Evolutionary conservation across 257 asterid species (phyloP).

Genomic region (Solanum rostratum): DNA sequence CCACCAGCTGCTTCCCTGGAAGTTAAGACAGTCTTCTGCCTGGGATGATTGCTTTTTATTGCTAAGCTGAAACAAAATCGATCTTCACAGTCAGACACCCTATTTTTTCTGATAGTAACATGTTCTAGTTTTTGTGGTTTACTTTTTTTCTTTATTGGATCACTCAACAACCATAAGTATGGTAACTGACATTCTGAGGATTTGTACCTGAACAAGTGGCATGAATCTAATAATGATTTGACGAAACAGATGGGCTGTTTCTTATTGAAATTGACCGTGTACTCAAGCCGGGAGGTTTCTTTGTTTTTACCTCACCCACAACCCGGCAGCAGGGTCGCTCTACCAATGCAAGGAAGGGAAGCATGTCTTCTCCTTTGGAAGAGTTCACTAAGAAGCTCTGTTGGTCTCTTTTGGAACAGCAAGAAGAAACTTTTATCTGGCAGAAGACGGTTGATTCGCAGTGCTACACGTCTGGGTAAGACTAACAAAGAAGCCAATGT

Average conservation of each 20-base stretch:
- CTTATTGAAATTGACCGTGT: constrained; percentile 91
- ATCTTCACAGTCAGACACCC: background rate
- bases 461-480: constrained; percentile 72
- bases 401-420: constrained; percentile 69
- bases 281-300: constrained; percentile 93
- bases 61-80: background rate
- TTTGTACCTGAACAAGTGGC: background rate
- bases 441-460: constrained; percentile 67
- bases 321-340: constrained; percentile 49
- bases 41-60: background rate
- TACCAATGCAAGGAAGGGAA: constrained; percentile 33
- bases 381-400: constrained; percentile 55
- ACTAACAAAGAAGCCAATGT: background rate
- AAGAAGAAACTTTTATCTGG: constrained; percentile 85
- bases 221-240: constrained; percentile 16
- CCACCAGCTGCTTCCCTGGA: background rate
- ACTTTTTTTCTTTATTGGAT: background rate
- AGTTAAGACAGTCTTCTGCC: background rate
- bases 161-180: background rate
- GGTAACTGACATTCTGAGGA: background rate
- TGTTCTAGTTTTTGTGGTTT: background rate
- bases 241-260: constrained; percentile 59
- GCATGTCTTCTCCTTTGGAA: constrained; percentile 43
- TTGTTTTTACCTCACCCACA: constrained; percentile 72
- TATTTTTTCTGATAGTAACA: background rate